Conservation (phyloP, 805 yeast species). For the Candida succiphila region DNA sequence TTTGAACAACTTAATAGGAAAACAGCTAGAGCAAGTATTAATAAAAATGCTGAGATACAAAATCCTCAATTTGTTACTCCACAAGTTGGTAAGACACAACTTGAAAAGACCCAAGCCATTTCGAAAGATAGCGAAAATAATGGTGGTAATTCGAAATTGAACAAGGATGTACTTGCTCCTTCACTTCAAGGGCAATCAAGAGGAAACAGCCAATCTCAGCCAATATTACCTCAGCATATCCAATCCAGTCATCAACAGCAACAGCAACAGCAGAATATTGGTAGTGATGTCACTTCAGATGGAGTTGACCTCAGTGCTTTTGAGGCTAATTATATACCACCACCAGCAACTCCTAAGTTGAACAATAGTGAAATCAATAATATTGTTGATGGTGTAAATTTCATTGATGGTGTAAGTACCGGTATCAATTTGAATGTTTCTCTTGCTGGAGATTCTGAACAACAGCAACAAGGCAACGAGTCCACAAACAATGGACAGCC, state of each 20-base stretch:
- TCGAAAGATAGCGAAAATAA: slow-evolving; percentile 2
- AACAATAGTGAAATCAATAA: slow-evolving; percentile 13
- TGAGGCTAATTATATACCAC: slow-evolving; percentile 3
- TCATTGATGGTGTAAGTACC: slow-evolving; percentile 23
- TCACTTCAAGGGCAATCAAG: not conserved
- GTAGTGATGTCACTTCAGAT: not conserved
- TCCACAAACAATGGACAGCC: not conserved
- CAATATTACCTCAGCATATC: slow-evolving; percentile 1
- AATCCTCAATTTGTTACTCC: slow-evolving; percentile 17
- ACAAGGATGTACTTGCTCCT: not conserved
- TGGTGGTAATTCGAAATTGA: not conserved
- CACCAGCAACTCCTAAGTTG: slow-evolving; percentile 5
- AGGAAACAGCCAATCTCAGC: slow-evolving; percentile 3
- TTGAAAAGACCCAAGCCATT: slow-evolving; percentile 10
- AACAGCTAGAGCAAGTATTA: slow-evolving; percentile 39
- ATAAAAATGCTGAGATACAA: slow-evolving; percentile 7
- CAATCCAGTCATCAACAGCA: not conserved
- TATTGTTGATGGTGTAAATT: slow-evolving; percentile 22
- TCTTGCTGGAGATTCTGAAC: slow-evolving; percentile 2
- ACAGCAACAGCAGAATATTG: slow-evolving; percentile 2
- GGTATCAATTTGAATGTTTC: slow-evolving; percentile 20
- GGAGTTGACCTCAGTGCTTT: slow-evolving; percentile 5
- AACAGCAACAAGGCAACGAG: not conserved
- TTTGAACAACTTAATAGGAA: slow-evolving; percentile 70
- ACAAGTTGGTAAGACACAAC: slow-evolving; percentile 16